Conservation (phyloP, 2,329 filamentous ascomycete species). For the Ambrosiella xylebori region DNA sequence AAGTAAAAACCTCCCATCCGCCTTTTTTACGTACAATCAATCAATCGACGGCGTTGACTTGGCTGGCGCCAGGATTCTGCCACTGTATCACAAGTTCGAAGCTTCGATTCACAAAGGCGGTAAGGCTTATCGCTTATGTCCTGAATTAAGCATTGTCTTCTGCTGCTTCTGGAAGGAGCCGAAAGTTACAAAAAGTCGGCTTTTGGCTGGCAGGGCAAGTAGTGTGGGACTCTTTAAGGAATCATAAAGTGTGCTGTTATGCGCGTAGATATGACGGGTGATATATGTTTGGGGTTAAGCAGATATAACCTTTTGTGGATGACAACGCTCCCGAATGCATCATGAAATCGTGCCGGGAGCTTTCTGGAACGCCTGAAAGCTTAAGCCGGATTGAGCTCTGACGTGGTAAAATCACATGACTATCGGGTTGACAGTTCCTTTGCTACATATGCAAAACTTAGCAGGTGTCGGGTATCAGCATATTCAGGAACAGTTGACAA, state of each 20-base stretch:
- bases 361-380: neutral
- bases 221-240: neutral
- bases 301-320: neutral
- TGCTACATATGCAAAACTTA: no score
- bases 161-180: neutral
- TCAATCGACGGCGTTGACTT: neutral
- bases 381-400: neutral
- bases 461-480: no score
- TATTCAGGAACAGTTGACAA: no score
- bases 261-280: neutral
- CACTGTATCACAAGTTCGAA: conserved; percentile 9
- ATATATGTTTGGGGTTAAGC: neutral
- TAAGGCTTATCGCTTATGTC: neutral
- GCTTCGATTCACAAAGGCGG: conserved; percentile 7
- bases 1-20: neutral
- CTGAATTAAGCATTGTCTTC: neutral
- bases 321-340: neutral
- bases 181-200: neutral
- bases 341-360: neutral
- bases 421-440: no score
- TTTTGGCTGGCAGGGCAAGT: neutral
- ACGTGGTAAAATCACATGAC: neutral
- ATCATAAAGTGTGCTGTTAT: neutral
- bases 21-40: neutral
- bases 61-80: conserved; percentile 11